Evolutionary conservation across 2,329 filamentous ascomycete genomes (phyloP).

Genomic region (Colletotrichum tropicale): DNA sequence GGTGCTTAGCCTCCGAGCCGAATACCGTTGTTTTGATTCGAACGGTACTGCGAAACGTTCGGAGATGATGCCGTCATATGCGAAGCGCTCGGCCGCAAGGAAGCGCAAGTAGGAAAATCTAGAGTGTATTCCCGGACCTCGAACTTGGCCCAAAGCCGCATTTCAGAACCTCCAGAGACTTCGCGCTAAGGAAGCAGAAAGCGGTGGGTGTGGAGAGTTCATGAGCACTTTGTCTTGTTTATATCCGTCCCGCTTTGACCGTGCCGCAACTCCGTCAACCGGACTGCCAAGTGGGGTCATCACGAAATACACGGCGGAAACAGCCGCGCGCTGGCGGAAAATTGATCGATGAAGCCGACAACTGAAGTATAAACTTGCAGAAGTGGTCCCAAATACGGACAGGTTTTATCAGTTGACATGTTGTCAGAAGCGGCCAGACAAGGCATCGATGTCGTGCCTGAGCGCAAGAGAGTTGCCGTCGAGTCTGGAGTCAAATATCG

Average conservation of each 20-base stretch:
- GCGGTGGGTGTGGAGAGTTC: neutral
- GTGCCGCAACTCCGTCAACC: neutral
- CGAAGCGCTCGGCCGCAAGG: too few species aligned
- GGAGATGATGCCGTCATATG: neutral
- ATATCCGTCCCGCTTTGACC: neutral
- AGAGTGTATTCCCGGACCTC: neutral
- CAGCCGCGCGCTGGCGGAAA: neutral
- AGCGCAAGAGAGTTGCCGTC: neutral
- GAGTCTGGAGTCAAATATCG: neutral
- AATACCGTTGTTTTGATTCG: accelerated
- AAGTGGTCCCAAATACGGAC: neutral
- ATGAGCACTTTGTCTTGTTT: neutral
- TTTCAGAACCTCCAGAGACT: neutral
- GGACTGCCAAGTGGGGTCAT: neutral
- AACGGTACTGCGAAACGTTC: too few species aligned
- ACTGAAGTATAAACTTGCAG: neutral
- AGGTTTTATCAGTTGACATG: neutral
- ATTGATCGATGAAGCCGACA: neutral
- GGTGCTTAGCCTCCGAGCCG: neutral
- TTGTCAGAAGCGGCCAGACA: neutral
- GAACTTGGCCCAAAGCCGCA: neutral
- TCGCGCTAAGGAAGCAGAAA: neutral
- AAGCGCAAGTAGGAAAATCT: neutral
- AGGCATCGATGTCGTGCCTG: neutral
- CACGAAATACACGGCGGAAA: neutral